Percentiles rank a stretch among this genome's conserved stretches.
Evolutionary conservation across 495 filamentous ascomycete genomes (phyloP).

Genomic region (Daldinia loculata): DNA sequence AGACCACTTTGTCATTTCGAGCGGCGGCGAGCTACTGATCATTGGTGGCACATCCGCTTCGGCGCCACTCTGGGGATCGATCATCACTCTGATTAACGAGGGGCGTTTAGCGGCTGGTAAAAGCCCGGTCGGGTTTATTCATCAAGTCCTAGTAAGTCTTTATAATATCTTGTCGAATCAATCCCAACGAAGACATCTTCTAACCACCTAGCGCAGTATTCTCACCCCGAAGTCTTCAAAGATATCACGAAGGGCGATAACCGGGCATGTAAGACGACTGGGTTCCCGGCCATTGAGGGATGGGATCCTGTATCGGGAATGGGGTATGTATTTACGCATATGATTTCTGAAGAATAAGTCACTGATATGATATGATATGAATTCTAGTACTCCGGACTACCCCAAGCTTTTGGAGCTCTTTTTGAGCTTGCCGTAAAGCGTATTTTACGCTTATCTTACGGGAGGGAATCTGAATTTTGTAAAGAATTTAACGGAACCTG

Average conservation of each 20-base stretch:
- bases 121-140: slow-evolving; percentile 68
- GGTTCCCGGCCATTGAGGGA: slow-evolving; percentile 60
- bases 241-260: slow-evolving; percentile 69
- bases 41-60: slow-evolving; percentile 50
- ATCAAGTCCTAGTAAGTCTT: slow-evolving; percentile 58
- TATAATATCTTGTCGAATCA: neutral
- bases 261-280: slow-evolving; percentile 63
- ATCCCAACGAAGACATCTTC: neutral
- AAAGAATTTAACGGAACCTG: neutral
- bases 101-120: slow-evolving; percentile 64
- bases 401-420: slow-evolving; percentile 50
- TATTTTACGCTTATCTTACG: neutral
- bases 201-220: slow-evolving; percentile 52
- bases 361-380: slow-evolving; percentile 25
- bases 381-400: slow-evolving; percentile 45
- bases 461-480: neutral
- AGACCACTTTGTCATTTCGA: slow-evolving; percentile 63
- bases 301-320: slow-evolving; percentile 73
- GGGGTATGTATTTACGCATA: slow-evolving; percentile 49
- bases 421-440: slow-evolving; percentile 43
- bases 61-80: slow-evolving; percentile 49
- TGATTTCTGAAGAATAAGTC: slow-evolving; percentile 1
- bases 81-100: slow-evolving; percentile 72
- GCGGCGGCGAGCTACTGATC: slow-evolving; percentile 57
- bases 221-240: slow-evolving; percentile 65